A percentile compares a stretch with the other conserved stretches of the same genome.
phyloP scores from a whole-genome alignment of 176 grass and related monocot genomes.

The Eleusine coracana region DNA sequence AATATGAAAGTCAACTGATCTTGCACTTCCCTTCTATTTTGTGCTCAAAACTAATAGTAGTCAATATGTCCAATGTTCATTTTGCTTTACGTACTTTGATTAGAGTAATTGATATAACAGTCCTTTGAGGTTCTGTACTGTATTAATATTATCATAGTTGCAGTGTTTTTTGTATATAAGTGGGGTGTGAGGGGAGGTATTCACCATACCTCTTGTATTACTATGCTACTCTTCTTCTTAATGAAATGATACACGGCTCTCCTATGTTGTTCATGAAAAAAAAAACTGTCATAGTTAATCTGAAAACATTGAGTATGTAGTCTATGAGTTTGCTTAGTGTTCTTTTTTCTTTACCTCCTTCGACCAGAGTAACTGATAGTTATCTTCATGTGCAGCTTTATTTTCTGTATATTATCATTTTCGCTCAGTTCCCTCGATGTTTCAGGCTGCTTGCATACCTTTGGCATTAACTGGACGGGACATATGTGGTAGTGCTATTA shows the following conservation, averaged over 20 bases:
- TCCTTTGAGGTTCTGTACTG: no score
- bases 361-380: neutral
- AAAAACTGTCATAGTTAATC: neutral
- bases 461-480: constrained; percentile 93
- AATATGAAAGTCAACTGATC: neutral
- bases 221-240: no score
- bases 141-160: no score
- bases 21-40: neutral
- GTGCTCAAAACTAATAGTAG: neutral
- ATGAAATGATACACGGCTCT: no score
- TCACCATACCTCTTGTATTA: no score
- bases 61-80: neutral
- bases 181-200: no score
- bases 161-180: no score
- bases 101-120: neutral
- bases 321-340: no score
- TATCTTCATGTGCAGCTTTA: neutral
- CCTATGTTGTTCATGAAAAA: no score
- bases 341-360: no score
- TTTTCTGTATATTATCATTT: constrained; percentile 25
- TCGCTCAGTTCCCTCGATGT: constrained; percentile 30
- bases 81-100: no score
- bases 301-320: neutral
- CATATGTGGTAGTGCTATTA: constrained; percentile 98
- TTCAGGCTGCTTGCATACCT: constrained; percentile 92